phyloP scores from a whole-genome alignment of 345 rosid species.

The Hibiscus syriacus region DNA sequence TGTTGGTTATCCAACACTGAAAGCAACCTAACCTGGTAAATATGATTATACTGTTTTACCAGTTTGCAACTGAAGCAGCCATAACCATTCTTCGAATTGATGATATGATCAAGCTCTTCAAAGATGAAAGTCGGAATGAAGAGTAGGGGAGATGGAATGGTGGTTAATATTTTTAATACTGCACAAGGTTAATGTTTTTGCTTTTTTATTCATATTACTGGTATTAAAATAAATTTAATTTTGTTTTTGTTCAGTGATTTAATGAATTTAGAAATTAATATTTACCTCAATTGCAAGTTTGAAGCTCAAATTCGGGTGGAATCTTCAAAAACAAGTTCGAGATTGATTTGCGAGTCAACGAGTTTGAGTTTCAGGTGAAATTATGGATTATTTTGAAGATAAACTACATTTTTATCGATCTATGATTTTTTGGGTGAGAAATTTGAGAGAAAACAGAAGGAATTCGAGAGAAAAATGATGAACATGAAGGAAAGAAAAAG shows the following conservation, averaged over 20 bases:
- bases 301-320: too few relatives aligned
- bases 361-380: too few relatives aligned
- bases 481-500: too few relatives aligned
- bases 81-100: conserved; percentile 93
- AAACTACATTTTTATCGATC: too few relatives aligned
- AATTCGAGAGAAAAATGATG: too few relatives aligned
- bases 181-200: neutral
- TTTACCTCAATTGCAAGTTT: too few relatives aligned
- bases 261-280: too few relatives aligned
- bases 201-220: neutral
- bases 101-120: conserved; percentile 92
- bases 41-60: conserved; percentile 8
- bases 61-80: conserved; percentile 98
- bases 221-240: neutral
- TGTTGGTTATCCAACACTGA: neutral
- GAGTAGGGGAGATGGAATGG: conserved; percentile 8
- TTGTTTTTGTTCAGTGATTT: neutral
- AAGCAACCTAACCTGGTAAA: neutral
- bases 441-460: too few relatives aligned
- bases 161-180: neutral
- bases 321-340: too few relatives aligned
- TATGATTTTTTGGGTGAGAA: too few relatives aligned
- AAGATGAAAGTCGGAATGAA: conserved; percentile 82
- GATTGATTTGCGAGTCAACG: too few relatives aligned
- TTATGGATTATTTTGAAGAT: too few relatives aligned